Base-by-base conservation (phyloP, 2,329 filamentous ascomycete genomes). In the Zasmidium citrigriseum region DNA sequence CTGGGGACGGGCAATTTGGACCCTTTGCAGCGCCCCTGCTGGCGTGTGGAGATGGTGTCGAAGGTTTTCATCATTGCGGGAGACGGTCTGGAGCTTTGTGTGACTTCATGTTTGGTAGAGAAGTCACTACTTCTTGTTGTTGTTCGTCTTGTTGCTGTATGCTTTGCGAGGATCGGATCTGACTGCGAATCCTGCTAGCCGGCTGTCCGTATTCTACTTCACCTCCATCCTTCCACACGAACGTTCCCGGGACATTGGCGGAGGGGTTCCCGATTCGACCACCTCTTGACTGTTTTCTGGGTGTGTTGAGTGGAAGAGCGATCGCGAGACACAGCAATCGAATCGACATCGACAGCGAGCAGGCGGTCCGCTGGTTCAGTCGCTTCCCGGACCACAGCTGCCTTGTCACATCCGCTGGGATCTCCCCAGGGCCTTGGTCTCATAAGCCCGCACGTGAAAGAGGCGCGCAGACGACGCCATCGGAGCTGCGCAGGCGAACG, bases 381-480 rank as follows among this genome's bases (percentile, higher is more conserved):
- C 22, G 46, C 46, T 49, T 16, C 46, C 46, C 46, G 46, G 22
- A 18, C 21, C 20, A 49, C 46, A n/a, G 46, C 46, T 25, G 46
- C 46, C 22, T 23, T 29, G 25, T 3, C n/a, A 14, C 46, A 10
- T 2, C 22, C 23, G 24, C 49, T n/a, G 49, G 49, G 16, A 9
- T 16, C 29, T 41, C 50, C 50, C 22, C 23, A 23, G 18, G 24
- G 34, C 27, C 14, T 34, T 7, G 34, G 12, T 41, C n/a, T n/a
- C 25, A 3, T 54, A 14, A 47, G 25, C 41, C 22, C 16, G 54
- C 54, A 55, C 54, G 54, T 50, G 27, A 55, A 55, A 55, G 54
- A 20, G 50, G 16, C n/a, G 25, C 10, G 29, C 27, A 29, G 27
- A 29, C 11, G n/a, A 55, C 45, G 54, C 52, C 27, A 11, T n/a